These are phyloP conservation scores for Candida corydali DNA, from an alignment of 805 yeast species.

Conservation along the genomic window DNA sequence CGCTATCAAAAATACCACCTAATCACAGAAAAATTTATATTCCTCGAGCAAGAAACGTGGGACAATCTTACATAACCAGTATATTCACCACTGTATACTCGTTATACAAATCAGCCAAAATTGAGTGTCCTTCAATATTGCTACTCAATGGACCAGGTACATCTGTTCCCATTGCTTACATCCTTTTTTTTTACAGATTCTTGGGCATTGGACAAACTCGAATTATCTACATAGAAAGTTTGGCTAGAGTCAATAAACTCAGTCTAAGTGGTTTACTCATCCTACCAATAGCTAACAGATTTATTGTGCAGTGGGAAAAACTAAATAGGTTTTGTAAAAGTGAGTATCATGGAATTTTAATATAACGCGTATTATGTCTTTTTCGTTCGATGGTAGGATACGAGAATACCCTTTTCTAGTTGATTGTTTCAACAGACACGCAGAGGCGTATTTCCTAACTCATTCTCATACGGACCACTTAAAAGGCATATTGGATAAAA, in stretches of 20 bases:
- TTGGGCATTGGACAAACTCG: slow-evolving; percentile 45
- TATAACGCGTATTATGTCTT: slow-evolving; percentile 32
- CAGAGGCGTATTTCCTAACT: slow-evolving; percentile 34
- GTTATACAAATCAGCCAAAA: slow-evolving; percentile 26
- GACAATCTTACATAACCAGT: slow-evolving; percentile 48
- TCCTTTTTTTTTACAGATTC: slow-evolving; percentile 48
- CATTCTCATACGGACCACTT: slow-evolving; percentile 57
- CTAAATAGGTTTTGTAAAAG: slow-evolving; percentile 55
- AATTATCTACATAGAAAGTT: slow-evolving; percentile 78
- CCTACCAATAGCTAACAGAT: slow-evolving; percentile 67
- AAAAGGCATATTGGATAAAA: slow-evolving; percentile 39
- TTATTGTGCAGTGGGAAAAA: slow-evolving; percentile 86
- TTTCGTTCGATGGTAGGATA: slow-evolving; percentile 39
- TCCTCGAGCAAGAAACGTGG: slow-evolving; percentile 59
- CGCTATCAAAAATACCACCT: slow-evolving; percentile 36
- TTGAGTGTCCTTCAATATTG: slow-evolving; percentile 38
- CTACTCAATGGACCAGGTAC: slow-evolving; percentile 82
- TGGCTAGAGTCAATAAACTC: slow-evolving; percentile 73
- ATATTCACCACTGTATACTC: slow-evolving; percentile 42
- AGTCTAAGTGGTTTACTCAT: slow-evolving; percentile 75
- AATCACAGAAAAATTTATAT: slow-evolving; percentile 26
- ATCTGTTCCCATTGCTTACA: slow-evolving; percentile 62
- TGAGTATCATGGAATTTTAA: slow-evolving; percentile 76
- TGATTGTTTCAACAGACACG: slow-evolving; percentile 26
- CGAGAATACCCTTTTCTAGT: slow-evolving; percentile 48